Base-by-base conservation (phyloP, 148 eudicot species). In the Cornus kousa region DNA sequence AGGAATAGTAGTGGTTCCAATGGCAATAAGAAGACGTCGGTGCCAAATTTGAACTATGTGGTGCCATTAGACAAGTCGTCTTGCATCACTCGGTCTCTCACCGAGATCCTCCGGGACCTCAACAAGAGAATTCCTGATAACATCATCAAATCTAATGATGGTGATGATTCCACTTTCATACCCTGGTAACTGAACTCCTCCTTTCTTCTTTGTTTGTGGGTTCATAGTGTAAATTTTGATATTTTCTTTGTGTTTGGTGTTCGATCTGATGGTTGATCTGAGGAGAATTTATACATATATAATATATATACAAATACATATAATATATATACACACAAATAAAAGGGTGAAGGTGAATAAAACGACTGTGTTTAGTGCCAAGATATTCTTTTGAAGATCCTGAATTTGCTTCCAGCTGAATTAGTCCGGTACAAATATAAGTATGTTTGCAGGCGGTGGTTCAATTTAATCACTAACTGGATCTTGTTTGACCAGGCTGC, bases 71-170 rank as follows among this genome's bases (percentile, higher is more conserved):
- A 94, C 77, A 87, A 86, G 57, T 84, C 92, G 7, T 85, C 98
- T 24, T 90, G 93, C 76, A 91, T 94, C 71, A 94, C 93, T 62
- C 91, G 98, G 4, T 97, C 98, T 4, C 91, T 94, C 2, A 92
- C 87, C 16, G 98, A 94, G 88, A 92, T 94, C 53, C 90, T 94
- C 11, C 86, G 97, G 53, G 98, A 94, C 85, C 97, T 94, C 62
- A 94, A 92, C 81, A 94, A 94, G 87, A 82, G 93, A 82, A 86
- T 94, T 80, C 92, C 93, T 22, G 98, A 92, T 85, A 94, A 89
- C 71, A 91, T 91, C 77, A 85, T 89, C 66, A 82, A 84, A 68
- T 79, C 82, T 31, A 60, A 76, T 46, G 48, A 53, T 57, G 67
- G 62, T 46, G 32, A 53, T 81, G 79, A 78, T 7, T 81, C 92